A percentile compares a stretch with the other conserved stretches of the same genome.
phyloP scores from a whole-genome alignment of 192 early-diverging fungal genomes.

The Linnemannia zychae region DNA sequence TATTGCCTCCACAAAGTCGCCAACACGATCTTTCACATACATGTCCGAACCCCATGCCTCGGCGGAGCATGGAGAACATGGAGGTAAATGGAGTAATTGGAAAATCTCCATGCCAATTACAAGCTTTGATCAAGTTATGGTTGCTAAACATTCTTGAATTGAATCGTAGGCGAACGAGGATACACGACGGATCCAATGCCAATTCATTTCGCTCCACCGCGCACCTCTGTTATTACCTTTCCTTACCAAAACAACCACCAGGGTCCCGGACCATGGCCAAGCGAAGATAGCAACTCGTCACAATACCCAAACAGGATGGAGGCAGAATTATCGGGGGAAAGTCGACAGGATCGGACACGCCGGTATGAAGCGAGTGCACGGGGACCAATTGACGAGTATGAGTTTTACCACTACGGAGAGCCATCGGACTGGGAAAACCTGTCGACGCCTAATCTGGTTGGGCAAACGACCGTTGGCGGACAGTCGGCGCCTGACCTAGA shows the following conservation, averaged over 20 bases:
- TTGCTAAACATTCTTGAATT: not conserved
- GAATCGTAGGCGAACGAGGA: not conserved
- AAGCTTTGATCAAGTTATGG: not conserved
- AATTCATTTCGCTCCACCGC: not conserved
- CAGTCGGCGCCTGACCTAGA: conserved; percentile 65
- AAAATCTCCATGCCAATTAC: too few relatives aligned
- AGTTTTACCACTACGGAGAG: conserved; percentile 6
- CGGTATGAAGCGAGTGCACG: not conserved
- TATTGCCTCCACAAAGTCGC: conserved; percentile 27
- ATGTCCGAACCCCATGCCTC: conserved; percentile 1
- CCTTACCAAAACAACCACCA: not conserved
- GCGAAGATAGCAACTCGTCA: not conserved
- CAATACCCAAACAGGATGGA: not conserved
- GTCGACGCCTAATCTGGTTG: conserved; percentile 35
- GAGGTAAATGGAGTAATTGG: not conserved
- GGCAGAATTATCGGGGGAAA: not conserved
- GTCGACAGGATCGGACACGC: not conserved
- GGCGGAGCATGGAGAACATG: not conserved
- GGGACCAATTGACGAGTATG: conserved; percentile 2
- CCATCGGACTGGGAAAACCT: conserved; percentile 15
- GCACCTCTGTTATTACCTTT: not conserved
- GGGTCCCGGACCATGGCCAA: not conserved
- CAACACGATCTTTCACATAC: conserved; percentile 3
- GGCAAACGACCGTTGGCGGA: conserved; percentile 39
- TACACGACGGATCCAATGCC: not conserved